Base-by-base conservation (phyloP, 371 early-diverging fungal species). In the Mucor saturninus region DNA sequence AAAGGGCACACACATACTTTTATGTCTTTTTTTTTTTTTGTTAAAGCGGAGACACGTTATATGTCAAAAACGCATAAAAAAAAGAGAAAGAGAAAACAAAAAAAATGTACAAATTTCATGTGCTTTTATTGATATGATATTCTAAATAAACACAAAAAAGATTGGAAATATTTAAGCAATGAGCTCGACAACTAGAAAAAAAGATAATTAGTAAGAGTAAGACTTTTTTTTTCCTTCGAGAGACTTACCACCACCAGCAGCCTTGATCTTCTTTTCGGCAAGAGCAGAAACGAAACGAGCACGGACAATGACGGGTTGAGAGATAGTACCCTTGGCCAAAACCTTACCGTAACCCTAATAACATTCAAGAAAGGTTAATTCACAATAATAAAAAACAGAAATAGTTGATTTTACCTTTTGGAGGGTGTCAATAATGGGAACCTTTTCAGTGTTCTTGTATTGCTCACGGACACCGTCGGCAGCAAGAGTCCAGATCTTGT, bases 201-300 rank as follows among this genome's bases (percentile, higher is more conserved):
- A 49, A 40, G 26, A 50, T 4, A 4, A 49, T 40, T n/a, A 54
- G 4, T 32, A 31, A 31, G 1, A 2, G 11, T 52, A 29, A 28
- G n/a, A n/a, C n/a, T n/a, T n/a, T n/a, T n/a, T n/a, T n/a, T n/a
- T n/a, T n/a, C n/a, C n/a, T n/a, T n/a, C n/a, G n/a, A n/a, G n/a
- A n/a, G 21, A 59, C 43, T 45, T 56, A 56, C 51, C 93, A 83
- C 99, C 99, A 84, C 99, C 99, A 73, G 91, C 96, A 69, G 84
- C 92, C 86, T 96, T 95, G 87, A 99, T 99, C 94, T 99, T 98
- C 80, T 95, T 86, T 85, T 98, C 99, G 63, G 99, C 99, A 74
- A 87, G 85, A 69, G 88, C 85, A 71, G 95, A 93, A 81, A 99
- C 95, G 71, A 86, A 93, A 72, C 98, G 93, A 72, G 99, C 91